Evolutionary conservation across 2,329 filamentous ascomycete species (phyloP), one percentile per base, ranked within the genome.

Genomic region (Lithohypha guttulata): DNA sequence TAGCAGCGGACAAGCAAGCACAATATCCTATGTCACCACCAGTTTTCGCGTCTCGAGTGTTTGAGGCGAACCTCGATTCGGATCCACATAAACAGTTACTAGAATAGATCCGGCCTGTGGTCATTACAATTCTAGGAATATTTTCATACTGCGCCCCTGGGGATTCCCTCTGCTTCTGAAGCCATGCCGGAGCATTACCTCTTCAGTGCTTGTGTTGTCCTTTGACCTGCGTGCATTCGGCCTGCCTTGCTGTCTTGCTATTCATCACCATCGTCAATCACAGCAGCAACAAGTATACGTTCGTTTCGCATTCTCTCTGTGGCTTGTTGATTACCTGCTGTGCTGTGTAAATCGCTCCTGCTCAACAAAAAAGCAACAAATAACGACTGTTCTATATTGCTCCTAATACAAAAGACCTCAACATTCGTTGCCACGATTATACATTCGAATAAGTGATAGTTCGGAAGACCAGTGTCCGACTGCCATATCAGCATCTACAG

Each of bases 31-130:
- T 22, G 18, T 22, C 35, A 14, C 27, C 35, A 21, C 15, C 22
- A 32, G n/a, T 10, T 25, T 31, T 31, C 17, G 2, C 35, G 35
- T 19, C 26, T 39, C 15, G 18, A 13, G 9, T 39, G 35, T 39
- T 39, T 39, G 35, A 39, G 35, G 35, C 35, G 27, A 35, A 18
- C 25, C 33, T 36, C 21, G 21, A 36, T 36, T 36, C 21, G 33
- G 33, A 23, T 39, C 26, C 35, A 31, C 23, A 27, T 28, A 17
- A 38, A 28, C 34, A 38, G 3, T 3, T 13, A 19, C 26, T 30
- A 31, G 20, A 3, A 31, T 22, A 3, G 9, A 21, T 35, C 4
- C 20, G 10, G 6, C 35, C 2, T 3, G 18, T 31, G 7, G 34
- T 39, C 35, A 39, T 39, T 39, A 39, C 35, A 39, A 31, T n/a